These are phyloP conservation scores for Plasmodium cynomolgi DNA, from an alignment of 169 alveolate genomes.

Conservation along the genomic window DNA sequence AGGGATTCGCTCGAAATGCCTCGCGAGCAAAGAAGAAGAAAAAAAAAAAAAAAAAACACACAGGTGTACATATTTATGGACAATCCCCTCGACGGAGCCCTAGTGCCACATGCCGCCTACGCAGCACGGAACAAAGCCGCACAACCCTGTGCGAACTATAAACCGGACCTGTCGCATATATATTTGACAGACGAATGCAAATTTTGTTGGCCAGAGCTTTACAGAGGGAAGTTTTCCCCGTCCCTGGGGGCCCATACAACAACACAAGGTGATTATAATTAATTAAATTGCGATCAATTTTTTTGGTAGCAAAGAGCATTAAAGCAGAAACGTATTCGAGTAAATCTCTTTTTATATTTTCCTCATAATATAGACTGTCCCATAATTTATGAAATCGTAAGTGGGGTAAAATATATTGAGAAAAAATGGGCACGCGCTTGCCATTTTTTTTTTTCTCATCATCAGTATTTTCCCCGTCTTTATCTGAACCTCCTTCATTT, in stretches of 20 bases:
- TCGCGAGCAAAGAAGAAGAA: neutral
- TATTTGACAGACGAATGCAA: conserved; percentile 76
- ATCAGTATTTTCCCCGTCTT: conserved; percentile 20
- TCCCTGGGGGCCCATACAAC: conserved; percentile 88
- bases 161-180: conserved; percentile 48
- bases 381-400: conserved; percentile 83
- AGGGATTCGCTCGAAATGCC: neutral
- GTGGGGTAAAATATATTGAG: conserved; percentile 85
- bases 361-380: conserved; percentile 85
- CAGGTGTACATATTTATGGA: neutral
- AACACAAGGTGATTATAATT: conserved; percentile 84
- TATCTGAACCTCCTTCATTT: conserved; percentile 34
- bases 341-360: conserved; percentile 79
- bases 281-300: conserved; percentile 80
- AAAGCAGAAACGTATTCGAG: conserved; percentile 83
- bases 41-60: neutral
- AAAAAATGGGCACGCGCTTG: conserved; percentile 74
- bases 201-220: conserved; percentile 81
- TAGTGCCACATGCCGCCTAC: neutral
- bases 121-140: neutral
- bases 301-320: conserved; percentile 80
- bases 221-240: conserved; percentile 83
- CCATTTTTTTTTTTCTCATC: neutral
- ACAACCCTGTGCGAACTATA: neutral
- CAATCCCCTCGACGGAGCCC: conserved; percentile 2